These are phyloP conservation scores for Flaveria bidentis DNA, from an alignment of 129 eudicot species.

Conservation along the genomic window DNA sequence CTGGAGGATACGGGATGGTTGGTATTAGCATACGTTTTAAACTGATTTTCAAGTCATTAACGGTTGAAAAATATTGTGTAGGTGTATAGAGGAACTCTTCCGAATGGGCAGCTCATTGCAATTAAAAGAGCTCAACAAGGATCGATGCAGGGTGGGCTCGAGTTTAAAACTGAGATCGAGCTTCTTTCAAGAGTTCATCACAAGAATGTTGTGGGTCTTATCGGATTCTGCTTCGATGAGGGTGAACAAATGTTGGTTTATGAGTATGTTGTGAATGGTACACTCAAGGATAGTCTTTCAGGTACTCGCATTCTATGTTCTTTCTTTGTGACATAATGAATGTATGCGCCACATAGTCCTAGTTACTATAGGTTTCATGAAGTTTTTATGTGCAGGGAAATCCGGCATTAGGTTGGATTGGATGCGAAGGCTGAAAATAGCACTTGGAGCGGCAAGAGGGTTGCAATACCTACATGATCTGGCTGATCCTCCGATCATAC, in stretches of 20 bases:
- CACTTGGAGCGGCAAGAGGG: constrained; percentile 57
- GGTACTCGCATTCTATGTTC: constrained; percentile 25
- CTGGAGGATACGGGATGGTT: constrained; percentile 58
- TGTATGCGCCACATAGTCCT: too few relatives aligned
- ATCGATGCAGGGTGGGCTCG: constrained; percentile 42
- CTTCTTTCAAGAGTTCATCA: constrained; percentile 54
- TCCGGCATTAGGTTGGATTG: constrained; percentile 44
- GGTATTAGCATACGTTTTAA: background rate
- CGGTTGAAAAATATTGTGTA: background rate
- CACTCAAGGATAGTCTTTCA: constrained; percentile 32
- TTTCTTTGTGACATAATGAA: background rate
- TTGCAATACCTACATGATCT: constrained; percentile 52
- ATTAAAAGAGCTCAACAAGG: constrained; percentile 45
- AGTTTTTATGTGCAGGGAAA: constrained; percentile 39
- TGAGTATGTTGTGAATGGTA: constrained; percentile 42
- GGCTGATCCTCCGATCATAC: constrained; percentile 54
- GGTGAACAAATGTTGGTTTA: constrained; percentile 50
- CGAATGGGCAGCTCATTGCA: constrained; percentile 40
- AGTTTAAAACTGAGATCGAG: constrained; percentile 54
- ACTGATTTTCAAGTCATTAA: background rate
- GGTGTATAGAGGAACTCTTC: constrained; percentile 48
- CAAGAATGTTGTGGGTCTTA: constrained; percentile 45
- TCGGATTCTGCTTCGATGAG: constrained; percentile 49
- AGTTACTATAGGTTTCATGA: background rate
- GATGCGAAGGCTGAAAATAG: constrained; percentile 46